Percentiles rank a stretch among this genome's conserved stretches.
phyloP scores from a whole-genome alignment of 2,329 filamentous ascomycete genomes.

The Thielaviopsis musarum region DNA sequence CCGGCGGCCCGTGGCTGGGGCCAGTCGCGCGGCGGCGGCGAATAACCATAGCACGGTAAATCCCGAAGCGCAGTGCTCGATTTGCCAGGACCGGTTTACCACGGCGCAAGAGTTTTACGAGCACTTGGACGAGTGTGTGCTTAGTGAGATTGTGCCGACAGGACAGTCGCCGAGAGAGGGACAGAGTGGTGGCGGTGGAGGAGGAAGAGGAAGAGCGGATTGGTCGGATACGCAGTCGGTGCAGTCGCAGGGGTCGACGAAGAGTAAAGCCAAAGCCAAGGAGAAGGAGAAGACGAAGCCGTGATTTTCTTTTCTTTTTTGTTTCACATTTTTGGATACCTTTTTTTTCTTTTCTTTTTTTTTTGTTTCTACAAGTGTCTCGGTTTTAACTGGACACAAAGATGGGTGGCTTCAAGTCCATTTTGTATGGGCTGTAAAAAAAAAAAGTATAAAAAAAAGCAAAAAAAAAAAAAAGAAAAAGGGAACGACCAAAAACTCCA shows the following conservation, averaged over 20 bases:
- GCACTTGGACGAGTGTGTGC: slow-evolving; percentile 59
- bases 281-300: slow-evolving; percentile 1
- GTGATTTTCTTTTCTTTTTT: background rate
- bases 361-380: background rate
- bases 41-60: slow-evolving; percentile 11
- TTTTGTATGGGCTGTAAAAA: background rate
- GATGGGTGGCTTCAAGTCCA: background rate
- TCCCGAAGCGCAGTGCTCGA: slow-evolving; percentile 61
- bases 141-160: slow-evolving; percentile 38
- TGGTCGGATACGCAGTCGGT: slow-evolving; percentile 7
- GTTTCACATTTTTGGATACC: background rate
- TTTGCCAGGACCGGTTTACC: slow-evolving; percentile 62
- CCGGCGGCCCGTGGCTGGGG: slow-evolving; percentile 47
- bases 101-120: slow-evolving; percentile 96
- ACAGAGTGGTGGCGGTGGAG: background rate
- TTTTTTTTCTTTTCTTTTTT: background rate
- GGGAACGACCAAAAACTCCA: too few species aligned
- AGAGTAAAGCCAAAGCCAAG: slow-evolving; percentile 7
- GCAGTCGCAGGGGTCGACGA: slow-evolving; percentile 3
- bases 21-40: slow-evolving; percentile 7
- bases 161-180: slow-evolving; percentile 1
- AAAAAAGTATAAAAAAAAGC: too few species aligned
- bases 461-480: too few species aligned
- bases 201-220: background rate
- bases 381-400: background rate